phyloP scores from a whole-genome alignment of 257 asterid species.

The Solanum dulcamara region DNA sequence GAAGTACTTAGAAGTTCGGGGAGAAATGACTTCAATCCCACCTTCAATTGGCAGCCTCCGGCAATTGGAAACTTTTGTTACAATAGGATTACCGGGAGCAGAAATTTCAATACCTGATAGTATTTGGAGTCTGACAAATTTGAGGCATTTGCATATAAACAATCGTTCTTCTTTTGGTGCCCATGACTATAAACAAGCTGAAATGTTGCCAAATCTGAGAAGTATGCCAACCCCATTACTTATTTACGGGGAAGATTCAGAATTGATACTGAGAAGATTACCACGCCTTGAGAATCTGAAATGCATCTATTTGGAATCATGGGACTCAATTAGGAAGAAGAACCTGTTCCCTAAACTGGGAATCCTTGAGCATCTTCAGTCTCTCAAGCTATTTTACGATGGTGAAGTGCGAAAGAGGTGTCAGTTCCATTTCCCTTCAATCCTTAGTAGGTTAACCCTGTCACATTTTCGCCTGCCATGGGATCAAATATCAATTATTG shows the following conservation, averaged over 20 bases:
- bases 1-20: background rate
- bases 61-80: background rate
- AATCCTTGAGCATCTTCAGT: background rate
- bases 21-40: background rate
- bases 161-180: background rate
- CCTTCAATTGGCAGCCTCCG: background rate
- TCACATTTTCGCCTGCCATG: background rate
- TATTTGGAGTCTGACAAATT: background rate
- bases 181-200: background rate
- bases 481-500: background rate
- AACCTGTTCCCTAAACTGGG: background rate
- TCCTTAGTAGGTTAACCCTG: background rate
- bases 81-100: background rate
- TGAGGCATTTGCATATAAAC: constrained; percentile 4
- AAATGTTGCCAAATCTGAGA: background rate
- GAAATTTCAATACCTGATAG: background rate
- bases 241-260: background rate
- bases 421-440: background rate
- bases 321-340: background rate
- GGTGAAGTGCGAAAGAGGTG: too few relatives aligned
- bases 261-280: background rate
- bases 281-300: background rate
- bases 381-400: background rate
- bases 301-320: background rate
- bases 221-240: background rate